Base-by-base conservation (phyloP, 768 basidiomycete species). In the Tulasnella sp. region DNA sequence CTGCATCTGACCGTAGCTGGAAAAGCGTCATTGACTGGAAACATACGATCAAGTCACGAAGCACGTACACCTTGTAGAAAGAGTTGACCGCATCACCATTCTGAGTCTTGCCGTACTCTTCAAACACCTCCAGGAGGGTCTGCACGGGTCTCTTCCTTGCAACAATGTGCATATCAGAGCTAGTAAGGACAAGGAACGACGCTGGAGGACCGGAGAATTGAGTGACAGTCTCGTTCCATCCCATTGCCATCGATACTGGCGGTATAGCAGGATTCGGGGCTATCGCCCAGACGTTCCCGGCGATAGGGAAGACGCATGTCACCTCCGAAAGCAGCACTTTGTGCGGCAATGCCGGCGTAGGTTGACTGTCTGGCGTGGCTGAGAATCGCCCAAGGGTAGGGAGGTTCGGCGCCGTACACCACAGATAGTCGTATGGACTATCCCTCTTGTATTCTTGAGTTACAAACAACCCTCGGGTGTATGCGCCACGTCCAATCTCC, bases 1-100 rank as follows among this genome's bases (percentile, higher is more conserved):
- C 65, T 94, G 87, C 67, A 92, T 87, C 52, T 89, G 79, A 43
- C 92, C 91, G 67, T 86, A 96, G 65, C 92, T 94, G 63, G 27
- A 17, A 15, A 59, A 19, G 25, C 2, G n/a, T 23, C 29, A 39
- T 25, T n/a, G 21, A 58, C 36, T 3, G 32, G 15, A 3, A 2
- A 42, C 27, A 29, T 17, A 34, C 35, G 27, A 1, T 23, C 3
- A 27, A 29, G 12, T 2, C 8, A 27, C 17, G 35, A 17, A 36
- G 29, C 41, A 9, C 72, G 56, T 62, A 83, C 91, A 81, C 86
- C 63, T 89, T 83, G 51, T 84, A 75, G 66, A 93, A 91, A 55
- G 85, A 81, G 36, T 84, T 78, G 55, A 91, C 81, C n/a, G 86
- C 80, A 63, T 89, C 83, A 1, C 80, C 77, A 50, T 91, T 84